Base-by-base conservation (phyloP, 352 stramenopile genomes). In the Globisporangium apiculatum region DNA sequence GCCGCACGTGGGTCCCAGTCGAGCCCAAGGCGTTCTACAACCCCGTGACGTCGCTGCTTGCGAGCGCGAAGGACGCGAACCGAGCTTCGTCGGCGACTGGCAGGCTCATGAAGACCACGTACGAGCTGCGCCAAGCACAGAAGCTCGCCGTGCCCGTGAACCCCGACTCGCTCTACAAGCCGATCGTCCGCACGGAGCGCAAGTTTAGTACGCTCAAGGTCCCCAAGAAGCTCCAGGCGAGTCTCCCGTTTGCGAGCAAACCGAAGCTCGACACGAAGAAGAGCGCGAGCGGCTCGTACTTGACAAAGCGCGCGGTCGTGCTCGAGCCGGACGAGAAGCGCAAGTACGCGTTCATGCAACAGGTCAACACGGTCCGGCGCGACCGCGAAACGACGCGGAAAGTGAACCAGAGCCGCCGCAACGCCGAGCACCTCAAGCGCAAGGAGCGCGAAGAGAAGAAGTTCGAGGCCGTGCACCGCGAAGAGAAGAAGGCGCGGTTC, bases 21-120 rank as follows among this genome's bases (percentile, higher is more conserved):
- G 93, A 98, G 59, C 87, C 97, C 2, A 99, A 99, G 71, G 76
- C 90, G 60, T 98, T 99, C 74, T 99, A 99, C 79, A 99, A 99
- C 72, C 97, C 97, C 0, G 95, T 99, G 60, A 93, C 83, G 53
- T 95, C 85, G 61, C 64, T 92, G 14, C 65, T 91, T 1, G 74
- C 76, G 46, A 76, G 74, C 43, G 64, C 62, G 3, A 84, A 78
- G 64, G 60, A 69, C 40, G 61, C 62, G 24, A 74, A 70, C n/a
- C 85, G 77, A 65, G 83, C 53, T n/a, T 61, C 60, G 0, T 54
- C 79, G 35, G 67, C 75, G 0, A 70, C 95, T 55, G 67, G 76
- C 0, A 31, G 24, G 24, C 72, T 96, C 56, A 99, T 99, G 95
- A 97, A 98, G 69, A 96, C 95, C 3, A 99, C 97, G 62, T 89